These are phyloP conservation scores for Schizophyllum commune DNA, from an alignment of 1,284 basidiomycete genomes.

Conservation along the genomic window DNA sequence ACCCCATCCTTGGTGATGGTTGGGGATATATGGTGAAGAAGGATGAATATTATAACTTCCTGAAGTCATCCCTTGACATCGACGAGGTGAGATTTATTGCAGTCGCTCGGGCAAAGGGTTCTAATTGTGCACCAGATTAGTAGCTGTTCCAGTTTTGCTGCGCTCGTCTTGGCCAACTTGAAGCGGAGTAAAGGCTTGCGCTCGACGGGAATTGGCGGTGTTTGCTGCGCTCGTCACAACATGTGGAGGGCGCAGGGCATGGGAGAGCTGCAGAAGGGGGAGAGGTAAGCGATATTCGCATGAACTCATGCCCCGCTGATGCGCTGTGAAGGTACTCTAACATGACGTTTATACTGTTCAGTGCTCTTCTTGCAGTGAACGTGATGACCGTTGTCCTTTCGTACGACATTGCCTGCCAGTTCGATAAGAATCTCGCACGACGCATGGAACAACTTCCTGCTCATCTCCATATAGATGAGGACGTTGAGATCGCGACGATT, in stretches of 20 bases:
- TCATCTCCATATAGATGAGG: constrained; percentile 1
- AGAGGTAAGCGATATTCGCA: constrained; percentile 6
- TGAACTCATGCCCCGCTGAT: too few relatives aligned
- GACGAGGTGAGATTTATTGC: background rate
- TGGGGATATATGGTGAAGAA: constrained; percentile 19
- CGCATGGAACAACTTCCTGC: constrained; percentile 12
- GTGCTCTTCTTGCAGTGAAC: constrained; percentile 4
- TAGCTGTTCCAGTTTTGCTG: background rate
- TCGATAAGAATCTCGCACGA: constrained; percentile 9
- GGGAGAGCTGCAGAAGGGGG: constrained; percentile 15
- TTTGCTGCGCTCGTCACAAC: constrained; percentile 9
- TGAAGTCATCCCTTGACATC: constrained; percentile 9
- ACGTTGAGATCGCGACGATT: constrained; percentile 6
- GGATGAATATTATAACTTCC: constrained; percentile 13
- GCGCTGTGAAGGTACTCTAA: constrained; percentile 21
- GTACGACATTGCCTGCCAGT: constrained; percentile 20
- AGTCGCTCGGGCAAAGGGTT: too few relatives aligned
- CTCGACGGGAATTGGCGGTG: background rate
- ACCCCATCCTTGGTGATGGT: constrained; percentile 17
- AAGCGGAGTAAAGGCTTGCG: background rate
- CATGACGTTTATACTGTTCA: constrained; percentile 16
- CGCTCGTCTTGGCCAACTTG: background rate
- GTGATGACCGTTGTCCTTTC: constrained; percentile 1
- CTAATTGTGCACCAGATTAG: background rate
- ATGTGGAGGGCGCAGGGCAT: constrained; percentile 6